A percentile compares a stretch with the other conserved stretches of the same genome.
Evolutionary conservation across 371 early-diverging fungal species (phyloP).

Genomic region (Saksenaea oblongispora): DNA sequence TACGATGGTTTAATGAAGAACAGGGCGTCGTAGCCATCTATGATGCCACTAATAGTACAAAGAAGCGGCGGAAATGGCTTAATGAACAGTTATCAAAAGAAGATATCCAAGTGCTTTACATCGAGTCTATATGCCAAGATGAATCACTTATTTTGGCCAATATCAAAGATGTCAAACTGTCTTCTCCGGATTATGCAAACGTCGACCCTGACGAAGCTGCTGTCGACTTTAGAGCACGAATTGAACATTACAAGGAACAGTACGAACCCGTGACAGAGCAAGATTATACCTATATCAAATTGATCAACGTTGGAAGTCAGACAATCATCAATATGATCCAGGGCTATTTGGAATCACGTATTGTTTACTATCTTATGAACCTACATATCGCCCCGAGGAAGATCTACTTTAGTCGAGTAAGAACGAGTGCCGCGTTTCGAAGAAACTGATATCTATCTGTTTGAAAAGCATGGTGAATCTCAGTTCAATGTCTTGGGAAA

Average conservation of each 20-base stretch:
- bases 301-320: slow-evolving; percentile 70
- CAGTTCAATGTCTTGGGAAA: slow-evolving; percentile 83
- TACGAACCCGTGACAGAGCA: slow-evolving; percentile 86
- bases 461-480: slow-evolving; percentile 86
- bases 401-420: slow-evolving; percentile 86
- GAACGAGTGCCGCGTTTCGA: neutral
- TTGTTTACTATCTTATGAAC: slow-evolving; percentile 98
- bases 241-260: slow-evolving; percentile 83
- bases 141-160: slow-evolving; percentile 81
- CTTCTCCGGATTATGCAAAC: slow-evolving; percentile 90
- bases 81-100: slow-evolving; percentile 63
- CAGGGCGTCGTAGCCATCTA: slow-evolving; percentile 88
- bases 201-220: slow-evolving; percentile 78
- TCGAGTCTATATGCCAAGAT: slow-evolving; percentile 93
- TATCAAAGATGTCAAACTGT: slow-evolving; percentile 90
- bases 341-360: slow-evolving; percentile 92
- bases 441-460: neutral
- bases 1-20: slow-evolving; percentile 83
- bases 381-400: slow-evolving; percentile 89
- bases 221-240: slow-evolving; percentile 86
- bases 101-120: slow-evolving; percentile 88
- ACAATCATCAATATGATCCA: slow-evolving; percentile 35
- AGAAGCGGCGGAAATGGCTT: slow-evolving; percentile 72
- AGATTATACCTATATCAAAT: slow-evolving; percentile 83
- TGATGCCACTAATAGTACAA: slow-evolving; percentile 97